Base-by-base conservation (phyloP, 1,139 yeast genomes). In the Meyerozyma carpophila region DNA sequence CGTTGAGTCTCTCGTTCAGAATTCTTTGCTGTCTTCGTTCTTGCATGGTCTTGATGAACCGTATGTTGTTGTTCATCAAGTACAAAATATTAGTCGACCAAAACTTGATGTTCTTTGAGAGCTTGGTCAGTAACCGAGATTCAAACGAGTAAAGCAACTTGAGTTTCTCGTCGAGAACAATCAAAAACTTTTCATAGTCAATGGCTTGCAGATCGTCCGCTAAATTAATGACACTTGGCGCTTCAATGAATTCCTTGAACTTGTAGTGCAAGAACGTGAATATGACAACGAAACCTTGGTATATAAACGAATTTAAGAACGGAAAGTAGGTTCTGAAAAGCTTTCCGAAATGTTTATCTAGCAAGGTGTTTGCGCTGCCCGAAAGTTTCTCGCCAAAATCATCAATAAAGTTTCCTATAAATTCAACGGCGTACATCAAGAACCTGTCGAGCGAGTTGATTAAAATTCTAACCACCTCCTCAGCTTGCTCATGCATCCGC, bases 251-350 rank as follows among this genome's bases (percentile, higher is more conserved):
- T 21, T 66, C 70, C 31, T 62, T 62, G 37, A 61, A 66, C 31
- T 71, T 72, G 45, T 71, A 62, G 51, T 74, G 76, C 49, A 77
- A 58, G 47, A 76, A 59, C 0, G 80, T 75, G 55, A 72, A 77
- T 14, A 73, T 64, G 20, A 76, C 80, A 44, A 77, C 73, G 39
- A 77, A 62, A 1, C 81, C 79, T 51, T 77, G 82, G 53, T 76
- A 75, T 14, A 75, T 61, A 42, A 75, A 75, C 1, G 77, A 66
- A 49, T 73, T 73, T 45, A 75, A 65, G 47, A 74, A 75, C 18
- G 82, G 82, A 50, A 67, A 73, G 40, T 59, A 57, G 4, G 57
- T 51, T 39, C 72, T 51, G 50, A 71, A 67, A 24, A 65, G 52
- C 44, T 62, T 68, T 1, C 72, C 75, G 45, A 66, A 54, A 24